Base-by-base conservation (phyloP, 1,139 yeast species). In the Magnusiomyces paraingens region DNA sequence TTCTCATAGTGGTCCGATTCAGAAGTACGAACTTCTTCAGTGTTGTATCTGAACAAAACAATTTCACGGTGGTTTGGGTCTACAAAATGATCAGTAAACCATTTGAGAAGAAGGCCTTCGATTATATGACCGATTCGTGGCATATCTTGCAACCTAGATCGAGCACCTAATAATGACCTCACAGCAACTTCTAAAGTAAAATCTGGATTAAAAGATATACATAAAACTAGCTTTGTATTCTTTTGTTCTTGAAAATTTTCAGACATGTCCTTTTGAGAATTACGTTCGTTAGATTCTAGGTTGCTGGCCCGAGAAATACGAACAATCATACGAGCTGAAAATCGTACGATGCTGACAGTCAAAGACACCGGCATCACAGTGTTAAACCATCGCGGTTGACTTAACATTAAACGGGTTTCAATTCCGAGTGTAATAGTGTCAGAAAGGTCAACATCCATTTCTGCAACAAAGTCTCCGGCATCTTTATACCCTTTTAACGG, bases 21-120 rank as follows among this genome's bases (percentile, higher is more conserved):
- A 5, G 32, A 26, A 5, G 32, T 26, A 26, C 32, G 32, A 8
- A 26, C 32, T 8, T 26, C 32, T 26, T 26, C 32, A 26, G 32
- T 26, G 32, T 21, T 46, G 49, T 46, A 46, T 46, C 29, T 46
- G 12, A 46, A 35, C 2, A 48, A 12, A 62, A 78, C 79, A 12
- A 88, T 81, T 49, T 86, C 83, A 66, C 87, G 95, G 62, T 83
- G 87, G 57, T 91, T 74, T 0, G 99, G 99, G 61, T 89, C 95
- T 5, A 94, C 95, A 65, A 96, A 89, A 57, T 96, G 76, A 62
- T 90, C 97, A 22, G 84, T 82, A 66, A 93, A 91, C 96, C 97
- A 91, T 58, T 84, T 84, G 59, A 95, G 79, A 50, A 93, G 76
- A 60, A 84, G 83, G 57, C 82, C 82, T 64, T 93, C 98, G 40